A percentile compares a stretch with the other conserved stretches of the same genome.
These are phyloP conservation scores for Paramecium sexaurelia DNA, from an alignment of 73 alveolate species.

Conservation along the genomic window DNA sequence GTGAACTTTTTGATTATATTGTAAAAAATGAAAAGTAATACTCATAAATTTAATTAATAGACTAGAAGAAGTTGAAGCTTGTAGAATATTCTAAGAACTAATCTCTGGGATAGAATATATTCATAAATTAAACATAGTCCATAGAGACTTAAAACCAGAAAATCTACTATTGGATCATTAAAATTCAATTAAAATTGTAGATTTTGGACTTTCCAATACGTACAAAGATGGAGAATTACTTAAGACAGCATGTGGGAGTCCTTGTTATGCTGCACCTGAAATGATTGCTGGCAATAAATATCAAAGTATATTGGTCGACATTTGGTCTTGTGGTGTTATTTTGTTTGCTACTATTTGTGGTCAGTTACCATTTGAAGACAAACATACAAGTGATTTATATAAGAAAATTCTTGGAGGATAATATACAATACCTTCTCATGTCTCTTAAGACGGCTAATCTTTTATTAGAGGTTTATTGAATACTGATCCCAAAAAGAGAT, in stretches of 20 bases:
- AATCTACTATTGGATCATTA: slow-evolving; percentile 84
- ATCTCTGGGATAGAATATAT: slow-evolving; percentile 85
- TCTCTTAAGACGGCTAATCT: slow-evolving; percentile 48
- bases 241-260: slow-evolving; percentile 75
- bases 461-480: slow-evolving; percentile 61
- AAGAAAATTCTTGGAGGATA: slow-evolving; percentile 78
- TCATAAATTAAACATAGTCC: slow-evolving; percentile 84
- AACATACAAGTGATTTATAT: slow-evolving; percentile 82
- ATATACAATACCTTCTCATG: slow-evolving; percentile 44
- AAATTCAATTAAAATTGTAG: slow-evolving; percentile 83
- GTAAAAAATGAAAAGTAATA: slow-evolving; percentile 72
- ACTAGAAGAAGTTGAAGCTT: slow-evolving; percentile 83
- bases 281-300: slow-evolving; percentile 85
- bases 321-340: slow-evolving; percentile 92
- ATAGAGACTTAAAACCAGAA: slow-evolving; percentile 95
- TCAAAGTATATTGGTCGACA: slow-evolving; percentile 82
- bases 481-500: slow-evolving; percentile 71
- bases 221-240: slow-evolving; percentile 54
- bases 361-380: slow-evolving; percentile 90
- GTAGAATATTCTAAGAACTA: slow-evolving; percentile 81
- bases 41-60: neutral
- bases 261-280: slow-evolving; percentile 83
- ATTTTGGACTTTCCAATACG: slow-evolving; percentile 72
- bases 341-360: slow-evolving; percentile 91
- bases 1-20: slow-evolving; percentile 94